Base-by-base conservation (phyloP, 306 rosid genomes). In the Rubus idaeus region DNA sequence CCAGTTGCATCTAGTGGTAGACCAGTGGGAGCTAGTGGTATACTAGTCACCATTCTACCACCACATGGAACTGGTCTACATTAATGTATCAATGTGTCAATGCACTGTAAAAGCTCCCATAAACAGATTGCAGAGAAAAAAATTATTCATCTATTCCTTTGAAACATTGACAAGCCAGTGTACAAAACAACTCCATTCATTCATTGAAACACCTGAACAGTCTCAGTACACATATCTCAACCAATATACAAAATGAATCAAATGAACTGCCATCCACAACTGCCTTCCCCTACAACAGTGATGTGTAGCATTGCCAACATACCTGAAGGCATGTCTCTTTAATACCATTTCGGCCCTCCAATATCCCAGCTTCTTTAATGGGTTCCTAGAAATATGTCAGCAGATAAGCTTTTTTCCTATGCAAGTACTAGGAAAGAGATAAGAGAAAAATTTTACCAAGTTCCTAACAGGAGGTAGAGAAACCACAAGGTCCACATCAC, bases 261-360 rank as follows among this genome's bases (percentile, higher is more conserved):
- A 16, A 21, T 14, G 42, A 57, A 23, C 53, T 42, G 52, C 9
- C 52, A 20, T 18, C 30, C 1, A 42, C 37, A 49, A 49, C 53
- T 49, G 4, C 55, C 16, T 67, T 52, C 18, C 44, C n/a, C 53
- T 46, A 40, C 57, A 50, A 40, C 13, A 68, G 8, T 35, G 4
- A 75, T 5, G 13, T 41, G 44, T 42, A 53, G 8, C 46, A 55
- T 53, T 73, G 69, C 65, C 62, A 77, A 81, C 51, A 50, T 90
- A 94, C 98, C 98, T 94, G 98, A 80, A 94, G 98, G 85, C 98
- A 91, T 14, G 98, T 94, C 88, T 94, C 98, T 84, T 94, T 94
- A 41, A 94, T 94, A 75, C 98, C 98, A 87, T 94, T 94, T 68
- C 98, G 97, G 30, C 98, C 98, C 86, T 94, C 98, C 84, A 94